Evolutionary conservation across 1,284 basidiomycete species (phyloP).

Genomic region (Ceratobasidium sp.): DNA sequence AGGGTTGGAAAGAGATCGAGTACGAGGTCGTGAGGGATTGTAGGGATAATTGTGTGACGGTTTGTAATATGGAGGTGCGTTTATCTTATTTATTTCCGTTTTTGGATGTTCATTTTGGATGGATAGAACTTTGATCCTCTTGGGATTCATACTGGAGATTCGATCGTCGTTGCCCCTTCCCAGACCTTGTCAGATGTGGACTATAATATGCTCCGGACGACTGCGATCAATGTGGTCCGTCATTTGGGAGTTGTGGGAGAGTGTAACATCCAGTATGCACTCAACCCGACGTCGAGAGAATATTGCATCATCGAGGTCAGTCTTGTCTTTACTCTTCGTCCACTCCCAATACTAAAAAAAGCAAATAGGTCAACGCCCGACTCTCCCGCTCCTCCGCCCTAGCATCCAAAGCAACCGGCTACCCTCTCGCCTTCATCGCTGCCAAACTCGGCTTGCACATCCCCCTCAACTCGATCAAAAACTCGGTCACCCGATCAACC

Average conservation of each 20-base stretch:
- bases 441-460: conserved; percentile 97
- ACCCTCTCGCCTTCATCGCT: conserved; percentile 97
- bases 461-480: conserved; percentile 97
- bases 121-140: conserved; percentile 95
- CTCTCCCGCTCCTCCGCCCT: conserved; percentile 97
- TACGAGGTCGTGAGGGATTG: conserved; percentile 99
- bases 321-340: conserved; percentile 5
- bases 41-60: conserved; percentile 96
- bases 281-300: conserved; percentile 93
- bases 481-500: conserved; percentile 95
- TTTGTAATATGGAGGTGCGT: conserved; percentile 99
- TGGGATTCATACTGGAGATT: conserved; percentile 98
- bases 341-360: background rate
- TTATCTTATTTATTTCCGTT: conserved; percentile 4
- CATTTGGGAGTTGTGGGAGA: conserved; percentile 98
- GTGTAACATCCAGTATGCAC: conserved; percentile 98
- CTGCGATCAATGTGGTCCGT: conserved; percentile 96
- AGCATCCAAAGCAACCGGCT: conserved; percentile 98
- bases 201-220: conserved; percentile 98
- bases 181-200: conserved; percentile 98
- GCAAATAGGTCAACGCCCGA: conserved; percentile 89
- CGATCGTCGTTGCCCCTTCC: conserved; percentile 97
- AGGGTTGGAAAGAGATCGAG: conserved; percentile 99
- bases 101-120: background rate
- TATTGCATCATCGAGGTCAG: conserved; percentile 96